These are phyloP conservation scores for Ganoderma multipileum DNA, from an alignment of 1,284 basidiomycete species.

Conservation along the genomic window DNA sequence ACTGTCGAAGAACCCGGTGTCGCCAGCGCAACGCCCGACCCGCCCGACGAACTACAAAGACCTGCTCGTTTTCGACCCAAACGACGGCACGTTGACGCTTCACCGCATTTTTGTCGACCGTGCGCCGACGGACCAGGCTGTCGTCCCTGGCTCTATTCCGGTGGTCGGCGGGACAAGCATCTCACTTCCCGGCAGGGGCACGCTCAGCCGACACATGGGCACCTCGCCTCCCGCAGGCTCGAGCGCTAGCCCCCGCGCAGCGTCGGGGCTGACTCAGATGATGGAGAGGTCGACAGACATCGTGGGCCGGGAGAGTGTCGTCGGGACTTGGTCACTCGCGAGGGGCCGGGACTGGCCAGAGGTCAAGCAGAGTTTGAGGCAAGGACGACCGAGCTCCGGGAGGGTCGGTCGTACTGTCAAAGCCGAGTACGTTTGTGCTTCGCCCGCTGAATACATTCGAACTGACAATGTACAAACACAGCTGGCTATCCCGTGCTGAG, in stretches of 20 bases:
- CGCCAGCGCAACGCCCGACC: conserved; percentile 42
- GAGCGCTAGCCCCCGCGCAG: conserved; percentile 23
- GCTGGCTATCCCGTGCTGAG: conserved; percentile 80
- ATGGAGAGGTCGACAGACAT: conserved; percentile 52
- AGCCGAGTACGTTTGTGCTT: conserved; percentile 34
- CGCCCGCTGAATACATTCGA: conserved; percentile 4
- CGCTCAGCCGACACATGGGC: conserved; percentile 35
- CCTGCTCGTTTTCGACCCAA: conserved; percentile 68
- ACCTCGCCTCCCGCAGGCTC: conserved; percentile 31
- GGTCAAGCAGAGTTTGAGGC: conserved; percentile 47
- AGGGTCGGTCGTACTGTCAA: conserved; percentile 23
- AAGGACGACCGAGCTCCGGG: conserved; percentile 8
- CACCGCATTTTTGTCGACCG: conserved; percentile 58
- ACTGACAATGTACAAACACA: conserved; percentile 36
- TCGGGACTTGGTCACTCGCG: conserved; percentile 74
- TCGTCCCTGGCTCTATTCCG: conserved; percentile 43
- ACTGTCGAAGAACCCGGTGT: conserved; percentile 43
- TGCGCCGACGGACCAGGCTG: conserved; percentile 38
- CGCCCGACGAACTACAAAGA: conserved; percentile 62
- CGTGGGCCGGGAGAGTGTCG: conserved; percentile 55
- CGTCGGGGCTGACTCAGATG: conserved; percentile 45
- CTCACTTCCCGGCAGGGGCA: conserved; percentile 54
- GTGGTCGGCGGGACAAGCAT: conserved; percentile 49
- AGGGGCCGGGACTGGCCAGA: conserved; percentile 61
- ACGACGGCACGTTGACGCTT: conserved; percentile 62